These are phyloP conservation scores for Fusarium xylarioides DNA, from an alignment of 2,329 filamentous ascomycete genomes.

Conservation along the genomic window DNA sequence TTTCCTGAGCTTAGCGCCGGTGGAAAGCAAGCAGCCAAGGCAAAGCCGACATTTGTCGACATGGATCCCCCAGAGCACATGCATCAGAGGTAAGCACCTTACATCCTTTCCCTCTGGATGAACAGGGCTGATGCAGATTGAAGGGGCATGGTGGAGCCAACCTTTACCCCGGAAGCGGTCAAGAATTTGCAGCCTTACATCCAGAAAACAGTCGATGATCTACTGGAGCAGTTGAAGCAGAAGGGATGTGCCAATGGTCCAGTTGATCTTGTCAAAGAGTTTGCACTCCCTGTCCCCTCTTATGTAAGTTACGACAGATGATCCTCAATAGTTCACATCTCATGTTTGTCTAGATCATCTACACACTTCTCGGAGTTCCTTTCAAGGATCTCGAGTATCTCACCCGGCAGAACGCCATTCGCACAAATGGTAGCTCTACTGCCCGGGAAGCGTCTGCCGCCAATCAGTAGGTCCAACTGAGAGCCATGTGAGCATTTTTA, in stretches of 20 bases:
- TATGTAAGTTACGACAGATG: conserved; percentile 45
- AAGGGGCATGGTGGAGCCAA: conserved; percentile 56
- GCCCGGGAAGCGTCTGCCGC: conserved; percentile 57
- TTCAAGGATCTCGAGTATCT: conserved; percentile 57
- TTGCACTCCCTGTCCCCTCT: conserved; percentile 58
- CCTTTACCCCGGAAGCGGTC: conserved; percentile 53
- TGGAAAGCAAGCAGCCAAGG: conserved; percentile 58
- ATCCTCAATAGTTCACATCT: accelerated
- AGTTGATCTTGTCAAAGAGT: conserved; percentile 57
- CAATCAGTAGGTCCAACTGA: conserved; percentile 46
- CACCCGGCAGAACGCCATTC: conserved; percentile 57
- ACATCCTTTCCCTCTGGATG: accelerated
- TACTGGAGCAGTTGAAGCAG: conserved; percentile 52
- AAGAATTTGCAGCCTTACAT: conserved; percentile 55
- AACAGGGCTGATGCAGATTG: background rate
- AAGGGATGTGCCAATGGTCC: conserved; percentile 49
- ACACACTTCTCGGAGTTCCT: conserved; percentile 59
- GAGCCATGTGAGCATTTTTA: accelerated
- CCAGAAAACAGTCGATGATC: conserved; percentile 54
- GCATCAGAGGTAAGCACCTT: conserved; percentile 49
- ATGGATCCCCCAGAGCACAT: conserved; percentile 60
- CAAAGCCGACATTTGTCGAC: conserved; percentile 60
- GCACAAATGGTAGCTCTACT: conserved; percentile 57
- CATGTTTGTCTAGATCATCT: conserved; percentile 52
- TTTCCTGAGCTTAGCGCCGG: conserved; percentile 59